Base-by-base conservation (phyloP, 2,329 filamentous ascomycete species). In the Phoma sp. region DNA sequence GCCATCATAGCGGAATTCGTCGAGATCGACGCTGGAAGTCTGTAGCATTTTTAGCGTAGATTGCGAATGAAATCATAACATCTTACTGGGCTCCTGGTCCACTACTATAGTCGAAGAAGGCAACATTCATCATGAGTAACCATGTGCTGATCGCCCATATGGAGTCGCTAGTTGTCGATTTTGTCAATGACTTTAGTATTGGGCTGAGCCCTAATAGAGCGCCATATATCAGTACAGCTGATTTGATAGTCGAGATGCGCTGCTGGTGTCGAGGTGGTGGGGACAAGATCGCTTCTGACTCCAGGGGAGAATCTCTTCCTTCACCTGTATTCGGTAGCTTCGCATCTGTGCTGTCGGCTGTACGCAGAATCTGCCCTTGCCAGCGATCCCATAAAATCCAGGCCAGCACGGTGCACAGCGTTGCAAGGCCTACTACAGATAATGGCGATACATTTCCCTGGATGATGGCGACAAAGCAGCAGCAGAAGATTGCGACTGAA, bases 1-100 rank as follows among this genome's bases (percentile, higher is more conserved):
- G 93, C 93, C 92, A 98, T 98, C 47, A 99, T 82, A 0, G 93
- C 95, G 1, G 95, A 95, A 63, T 98, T 99, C 23, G 95, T 99
- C 8, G 91, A 96, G 4, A 98, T 82, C 3, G 86, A 88, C 8
- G 88, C 87, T 0, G 88, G 88, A 63, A 90, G 88, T 64, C 87
- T 89, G 48, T 38, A 47, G 37, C 33, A 30, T 36, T 4, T 38
- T 67, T 58, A 62, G 54, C 54, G 50, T 42, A 37, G 37, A 47
- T 50, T 52, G 30, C 46, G 32, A 52, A 33, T 25, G 45, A 38
- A 22, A 6, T 24, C 36, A 13, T 43, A n/a, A 7, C 13, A 42
- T 59, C 71, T 55, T 70, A 77, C 74, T 82, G 82, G 36, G 74
- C 85, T 76, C 79, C 81, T 36, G 81, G 77, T 30, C 85, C 83